A percentile compares a stretch with the other conserved stretches of the same genome.
phyloP scores from a whole-genome alignment of 345 rosid species.

The Arabis alpina region DNA sequence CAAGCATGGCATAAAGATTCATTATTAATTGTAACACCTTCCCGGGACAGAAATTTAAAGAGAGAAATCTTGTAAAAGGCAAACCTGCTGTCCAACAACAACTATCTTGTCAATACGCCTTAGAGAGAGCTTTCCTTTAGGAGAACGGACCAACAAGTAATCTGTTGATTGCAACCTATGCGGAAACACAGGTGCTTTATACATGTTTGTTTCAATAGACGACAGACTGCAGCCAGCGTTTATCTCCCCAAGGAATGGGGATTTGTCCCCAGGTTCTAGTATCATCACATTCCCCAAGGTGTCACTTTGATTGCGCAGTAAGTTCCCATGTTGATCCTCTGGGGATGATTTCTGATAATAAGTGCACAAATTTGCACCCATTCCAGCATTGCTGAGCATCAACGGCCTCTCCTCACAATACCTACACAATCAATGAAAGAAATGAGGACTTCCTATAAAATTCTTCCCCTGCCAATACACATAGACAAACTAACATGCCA shows the following conservation, averaged over 20 bases:
- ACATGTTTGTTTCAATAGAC: slow-evolving; percentile 93
- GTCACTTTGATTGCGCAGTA: slow-evolving; percentile 59
- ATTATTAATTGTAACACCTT: slow-evolving; percentile 7
- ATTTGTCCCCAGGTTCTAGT: slow-evolving; percentile 86
- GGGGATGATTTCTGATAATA: slow-evolving; percentile 87
- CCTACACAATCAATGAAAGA: slow-evolving; percentile 48
- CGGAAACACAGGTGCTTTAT: slow-evolving; percentile 82
- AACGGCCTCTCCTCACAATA: slow-evolving; percentile 97
- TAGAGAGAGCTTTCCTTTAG: slow-evolving; percentile 93
- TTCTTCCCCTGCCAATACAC: slow-evolving; percentile 10
- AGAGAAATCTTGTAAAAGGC: slow-evolving; percentile 30
- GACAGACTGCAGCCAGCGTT: slow-evolving; percentile 81
- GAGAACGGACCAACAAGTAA: slow-evolving; percentile 86
- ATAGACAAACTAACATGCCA: slow-evolving; percentile 22
- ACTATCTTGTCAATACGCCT: slow-evolving; percentile 90
- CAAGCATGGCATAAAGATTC: slow-evolving; percentile 15
- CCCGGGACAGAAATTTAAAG: slow-evolving; percentile 8
- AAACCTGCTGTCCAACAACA: slow-evolving; percentile 96
- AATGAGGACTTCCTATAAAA: slow-evolving; percentile 13
- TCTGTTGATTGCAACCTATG: slow-evolving; percentile 88
- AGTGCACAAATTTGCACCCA: slow-evolving; percentile 95
- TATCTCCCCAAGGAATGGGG: slow-evolving; percentile 97
- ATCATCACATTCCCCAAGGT: slow-evolving; percentile 69
- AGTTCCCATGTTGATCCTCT: slow-evolving; percentile 68
- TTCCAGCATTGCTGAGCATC: slow-evolving; percentile 83